Base-by-base conservation (phyloP, 176 grass and related monocot genomes). In the Dendrocalamus sinicus region DNA sequence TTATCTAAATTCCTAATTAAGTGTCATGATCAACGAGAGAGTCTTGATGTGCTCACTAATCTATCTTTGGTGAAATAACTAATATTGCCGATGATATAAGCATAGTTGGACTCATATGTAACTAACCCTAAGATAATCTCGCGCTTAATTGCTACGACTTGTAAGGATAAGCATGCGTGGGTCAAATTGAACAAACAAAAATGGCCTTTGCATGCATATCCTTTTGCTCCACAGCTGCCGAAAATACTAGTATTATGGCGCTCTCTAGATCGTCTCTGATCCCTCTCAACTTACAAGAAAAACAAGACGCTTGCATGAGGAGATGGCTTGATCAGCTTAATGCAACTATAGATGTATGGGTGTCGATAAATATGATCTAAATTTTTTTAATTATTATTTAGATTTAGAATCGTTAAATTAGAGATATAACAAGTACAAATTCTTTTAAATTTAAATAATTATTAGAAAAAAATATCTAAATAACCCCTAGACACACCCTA, bases 151-250 rank as follows among this genome's bases (percentile, higher is more conserved):
- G n/a, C 55, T 51, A 53, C 3, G 52, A 16, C 30, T 40, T 85
- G 40, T 19, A 17, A 70, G 43, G 85, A 84, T 80, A 84, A 67
- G 44, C 85, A 80, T 46, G 75, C 22, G 68, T 43, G 30, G 48
- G 84, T 78, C 78, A 78, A 81, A 40, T 61, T 13, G 44, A n/a
- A 47, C 59, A 85, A 51, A 61, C 60, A 77, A 82, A 78, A 86
- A 47, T 59, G 57, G 37, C 67, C 51, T 86, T 41, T 82, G 66
- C 76, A 85, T 60, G 35, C 41, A 39, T 71, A 66, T 57, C 37
- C 58, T 62, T 67, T 35, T 72, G 19, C 50, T 37, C 3, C 59
- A 66, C 35, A 35, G 16, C 44, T 62, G 43, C 55, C 28, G 47
- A 17, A 17, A 75, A 63, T 51, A 84, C 26, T 24, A 67, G 6